Base-by-base conservation (phyloP, 345 rosid genomes). In the Abelmoschus esculentus region DNA sequence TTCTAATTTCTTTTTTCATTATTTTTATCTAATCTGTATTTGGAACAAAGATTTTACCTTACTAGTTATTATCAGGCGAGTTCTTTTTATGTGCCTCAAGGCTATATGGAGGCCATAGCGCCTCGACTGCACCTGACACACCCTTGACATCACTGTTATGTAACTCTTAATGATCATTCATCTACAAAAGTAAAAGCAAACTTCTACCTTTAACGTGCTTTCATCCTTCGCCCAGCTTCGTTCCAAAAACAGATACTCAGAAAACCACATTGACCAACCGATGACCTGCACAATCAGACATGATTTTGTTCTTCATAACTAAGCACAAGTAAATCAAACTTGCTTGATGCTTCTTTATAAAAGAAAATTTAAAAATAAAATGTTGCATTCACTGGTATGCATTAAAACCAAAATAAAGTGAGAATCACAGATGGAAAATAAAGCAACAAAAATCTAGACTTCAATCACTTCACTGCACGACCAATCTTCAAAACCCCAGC, bases 211-310 rank as follows among this genome's bases (percentile, higher is more conserved):
- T 78, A 95, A 70, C 34, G 90, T 95, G 73, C 54, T 79, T 83
- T 89, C 96, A 83, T 95, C 99, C 81, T 88, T 91, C 32, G 83
- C 91, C 96, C 97, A 91, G 82, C 80, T 91, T 75, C 99, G 85
- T 80, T 91, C 97, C 63, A 91, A 84, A 82, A 91, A 91, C 9
- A 95, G 79, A 82, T 90, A 95, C 81, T 87, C 99, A 9, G 99
- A 91, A 86, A 95, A 95, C 99, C 97, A 95, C 96, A 91, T 91
- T 74, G 97, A 91, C 99, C 99, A 95, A 38, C 99, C 99, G 69
- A 95, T 85, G 72, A 95, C 93, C 99, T 95, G 88, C 40, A 66
- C 15, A 28, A 14, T 8, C 14, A 46, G 55, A n/a, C 57, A 49
- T 29, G 14, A 29, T 47, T n/a, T 29, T n/a, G 29, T 47, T 49